Percentiles rank a stretch among this genome's conserved stretches.
Conservation (phyloP, 2,329 filamentous ascomycete genomes). For the Botrytis fabae region DNA sequence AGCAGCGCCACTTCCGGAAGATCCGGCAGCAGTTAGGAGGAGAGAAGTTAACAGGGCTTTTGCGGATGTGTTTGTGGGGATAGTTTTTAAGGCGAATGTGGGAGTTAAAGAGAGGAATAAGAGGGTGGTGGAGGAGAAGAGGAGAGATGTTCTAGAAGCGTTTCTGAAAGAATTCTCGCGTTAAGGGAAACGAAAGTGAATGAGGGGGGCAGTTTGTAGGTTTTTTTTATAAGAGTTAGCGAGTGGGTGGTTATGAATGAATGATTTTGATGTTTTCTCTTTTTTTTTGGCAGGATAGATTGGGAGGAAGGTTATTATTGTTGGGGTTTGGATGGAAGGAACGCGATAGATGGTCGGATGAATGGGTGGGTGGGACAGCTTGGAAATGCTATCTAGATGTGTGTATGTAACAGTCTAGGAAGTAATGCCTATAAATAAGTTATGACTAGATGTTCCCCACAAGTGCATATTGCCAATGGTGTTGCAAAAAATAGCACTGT, state of each 20-base stretch:
- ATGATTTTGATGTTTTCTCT: background rate
- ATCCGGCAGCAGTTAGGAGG: slow-evolving; percentile 54
- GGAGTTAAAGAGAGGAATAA: slow-evolving; percentile 55
- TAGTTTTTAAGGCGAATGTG: slow-evolving; percentile 57
- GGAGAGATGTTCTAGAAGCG: slow-evolving; percentile 66
- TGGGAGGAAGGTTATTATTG: background rate
- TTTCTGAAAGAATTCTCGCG: slow-evolving; percentile 51
- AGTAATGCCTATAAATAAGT: background rate
- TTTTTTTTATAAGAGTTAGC: background rate
- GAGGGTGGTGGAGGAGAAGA: slow-evolving; percentile 61
- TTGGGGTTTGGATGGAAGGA: background rate
- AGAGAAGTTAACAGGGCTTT: slow-evolving; percentile 60
- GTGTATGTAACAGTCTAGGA: background rate
- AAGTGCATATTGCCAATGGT: background rate
- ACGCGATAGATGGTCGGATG: background rate
- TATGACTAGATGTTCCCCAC: background rate
- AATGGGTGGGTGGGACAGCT: background rate
- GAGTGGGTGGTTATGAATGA: background rate
- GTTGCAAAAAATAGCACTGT: background rate
- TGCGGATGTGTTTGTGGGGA: slow-evolving; percentile 63
- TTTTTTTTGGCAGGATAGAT: background rate
- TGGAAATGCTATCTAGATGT: slow-evolving; percentile 6
- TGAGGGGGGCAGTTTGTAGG: no score
- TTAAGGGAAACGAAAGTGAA: background rate
- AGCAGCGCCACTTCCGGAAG: slow-evolving; percentile 41